Evolutionary conservation across 176 grass and related monocot species (phyloP), one percentile per base, ranked within the genome.

Genomic region (Aegilops tauschii): DNA sequence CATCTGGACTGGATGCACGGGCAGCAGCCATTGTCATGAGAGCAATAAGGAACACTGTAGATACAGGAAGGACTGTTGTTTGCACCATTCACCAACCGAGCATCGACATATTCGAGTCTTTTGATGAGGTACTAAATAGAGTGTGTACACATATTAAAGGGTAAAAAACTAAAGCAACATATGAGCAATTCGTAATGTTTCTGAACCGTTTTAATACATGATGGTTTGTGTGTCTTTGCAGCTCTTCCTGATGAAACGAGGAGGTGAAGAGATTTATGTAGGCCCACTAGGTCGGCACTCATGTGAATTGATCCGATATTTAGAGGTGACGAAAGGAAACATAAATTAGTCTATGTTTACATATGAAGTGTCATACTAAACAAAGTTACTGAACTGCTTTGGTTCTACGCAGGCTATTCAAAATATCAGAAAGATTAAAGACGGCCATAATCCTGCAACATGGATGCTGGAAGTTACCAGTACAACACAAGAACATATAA

Each of bases 371-470:
- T 86, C 21, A 6, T 9, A 67, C 6, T 80, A 16, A 30, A 40
- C 27, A 28, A 23, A 69, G 34, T 36, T 76, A 59, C 47, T 54
- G 9, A 67, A 29, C 28, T 40, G 12, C 42, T 81, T 74, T 65
- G 84, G 3, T 61, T 45, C 72, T 75, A 72, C 9, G 30, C 65
- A 96, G 94, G 88, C 64, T 78, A 90, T 97, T 6, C 44, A 90
- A 76, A 90, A 92, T 79, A 83, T 97, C 27, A 76, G 18, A 52
- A 90, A 90, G 77, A 97, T 97, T 72, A 92, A 84, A 90, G 88
- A 97, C 59, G 92, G 92, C 18, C 94, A 97, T 18, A 97, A 97
- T 66, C 94, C 94, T n/a, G 91, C 94, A 28, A 97, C 94, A 61
- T 97, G 94, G 94, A 97, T 97, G 92, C 40, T 97, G 80, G 92